A percentile compares a stretch with the other conserved stretches of the same genome.
Conservation (phyloP, 1,284 basidiomycete species). For the Mycosarcoma mackinlayi region DNA sequence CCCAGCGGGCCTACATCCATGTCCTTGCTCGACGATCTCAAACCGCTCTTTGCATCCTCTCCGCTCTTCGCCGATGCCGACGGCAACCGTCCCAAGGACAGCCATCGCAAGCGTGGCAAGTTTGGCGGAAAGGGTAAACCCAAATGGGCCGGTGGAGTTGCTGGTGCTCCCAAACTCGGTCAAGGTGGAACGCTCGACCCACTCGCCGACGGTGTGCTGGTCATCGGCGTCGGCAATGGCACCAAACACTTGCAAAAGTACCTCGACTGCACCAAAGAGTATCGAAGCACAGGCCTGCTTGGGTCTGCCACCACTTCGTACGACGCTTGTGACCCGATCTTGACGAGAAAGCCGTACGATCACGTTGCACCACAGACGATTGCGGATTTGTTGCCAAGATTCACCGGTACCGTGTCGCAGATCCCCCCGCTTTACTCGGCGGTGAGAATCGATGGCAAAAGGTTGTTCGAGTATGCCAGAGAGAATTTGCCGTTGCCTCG, state of each 20-base stretch:
- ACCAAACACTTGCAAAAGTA: slow-evolving; percentile 89
- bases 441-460: slow-evolving; percentile 96
- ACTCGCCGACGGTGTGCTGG: slow-evolving; percentile 88
- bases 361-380: slow-evolving; percentile 77
- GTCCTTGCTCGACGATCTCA: slow-evolving; percentile 87
- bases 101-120: slow-evolving; percentile 38
- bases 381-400: slow-evolving; percentile 77
- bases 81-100: slow-evolving; percentile 71
- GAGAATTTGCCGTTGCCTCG: slow-evolving; percentile 88
- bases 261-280: slow-evolving; percentile 87
- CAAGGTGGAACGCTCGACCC: slow-evolving; percentile 97
- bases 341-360: slow-evolving; percentile 76
- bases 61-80: slow-evolving; percentile 75
- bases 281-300: slow-evolving; percentile 87
- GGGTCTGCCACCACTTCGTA: slow-evolving; percentile 96
- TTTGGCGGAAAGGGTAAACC: slow-evolving; percentile 44
- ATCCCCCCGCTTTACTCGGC: slow-evolving; percentile 80
- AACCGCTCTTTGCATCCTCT: slow-evolving; percentile 81
- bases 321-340: slow-evolving; percentile 78
- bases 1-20: slow-evolving; percentile 91
- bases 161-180: slow-evolving; percentile 76
- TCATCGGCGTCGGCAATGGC: slow-evolving; percentile 88
- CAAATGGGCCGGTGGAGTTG: slow-evolving; percentile 49
- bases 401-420: slow-evolving; percentile 89
- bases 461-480: slow-evolving; percentile 94